A percentile compares a stretch with the other conserved stretches of the same genome.
These are phyloP conservation scores for Myotisia sp. DNA, from an alignment of 2,329 filamentous ascomycete species.

Conservation along the genomic window DNA sequence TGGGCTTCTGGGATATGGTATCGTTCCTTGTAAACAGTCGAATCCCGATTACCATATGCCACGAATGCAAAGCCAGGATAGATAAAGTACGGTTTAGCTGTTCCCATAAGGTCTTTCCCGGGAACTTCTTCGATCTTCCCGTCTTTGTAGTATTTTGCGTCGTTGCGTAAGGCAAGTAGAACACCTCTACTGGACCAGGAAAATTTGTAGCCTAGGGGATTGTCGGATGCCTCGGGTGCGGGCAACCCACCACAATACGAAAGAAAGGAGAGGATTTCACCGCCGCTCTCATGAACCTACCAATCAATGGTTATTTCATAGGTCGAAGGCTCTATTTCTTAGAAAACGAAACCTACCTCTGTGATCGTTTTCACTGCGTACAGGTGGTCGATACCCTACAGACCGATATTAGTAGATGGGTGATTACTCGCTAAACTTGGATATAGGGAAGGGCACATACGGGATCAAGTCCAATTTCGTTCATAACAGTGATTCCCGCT, in stretches of 20 bases:
- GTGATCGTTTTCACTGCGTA: constrained; percentile 77
- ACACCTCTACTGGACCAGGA: constrained; percentile 71
- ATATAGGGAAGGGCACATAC: constrained; percentile 12
- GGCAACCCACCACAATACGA: constrained; percentile 74
- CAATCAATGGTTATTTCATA: constrained; percentile 17
- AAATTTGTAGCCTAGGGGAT: constrained; percentile 90
- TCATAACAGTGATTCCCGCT: constrained; percentile 92
- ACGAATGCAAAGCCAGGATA: constrained; percentile 82
- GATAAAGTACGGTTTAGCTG: constrained; percentile 79
- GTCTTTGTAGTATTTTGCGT: constrained; percentile 68
- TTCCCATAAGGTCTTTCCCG: constrained; percentile 62
- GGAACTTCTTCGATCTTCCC: constrained; percentile 57
- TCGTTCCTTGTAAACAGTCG: constrained; percentile 69
- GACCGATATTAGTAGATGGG: constrained; percentile 3
- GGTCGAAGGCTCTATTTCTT: background rate
- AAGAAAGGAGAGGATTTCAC: constrained; percentile 70
- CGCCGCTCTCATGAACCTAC: constrained; percentile 72
- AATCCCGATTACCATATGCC: constrained; percentile 87
- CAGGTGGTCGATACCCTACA: constrained; percentile 34
- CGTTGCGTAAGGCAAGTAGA: constrained; percentile 70
- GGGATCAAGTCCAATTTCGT: constrained; percentile 64
- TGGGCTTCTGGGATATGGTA: constrained; percentile 87
- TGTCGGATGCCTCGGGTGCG: constrained; percentile 56
- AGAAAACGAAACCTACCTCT: constrained; percentile 16
- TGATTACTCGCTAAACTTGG: constrained; percentile 15